Base-by-base conservation (phyloP, 768 basidiomycete species). In the Boletus vermiculosoides region DNA sequence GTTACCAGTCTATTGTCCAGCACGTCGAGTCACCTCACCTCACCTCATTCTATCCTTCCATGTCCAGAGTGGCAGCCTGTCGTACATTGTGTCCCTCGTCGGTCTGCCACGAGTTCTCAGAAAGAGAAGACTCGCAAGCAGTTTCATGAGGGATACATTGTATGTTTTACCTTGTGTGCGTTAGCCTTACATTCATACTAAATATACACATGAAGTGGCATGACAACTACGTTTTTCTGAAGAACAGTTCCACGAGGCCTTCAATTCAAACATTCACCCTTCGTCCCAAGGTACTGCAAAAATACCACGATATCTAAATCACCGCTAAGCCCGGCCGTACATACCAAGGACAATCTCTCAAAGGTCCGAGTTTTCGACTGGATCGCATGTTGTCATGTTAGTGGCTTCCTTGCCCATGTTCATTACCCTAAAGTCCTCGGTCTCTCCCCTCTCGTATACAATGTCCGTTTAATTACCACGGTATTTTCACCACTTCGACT, bases 401-500 rank as follows among this genome's bases (percentile, higher is more conserved):
- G 20, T 33, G 46, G 31, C 31, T 34, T 22, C 13, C 20, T 22
- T 34, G 5, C 20, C 3, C 31, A 11, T 22, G 11, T 48, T 9
- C 33, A 8, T 16, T 28, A n/a, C 25, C 25, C 10, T 15, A 9
- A 34, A 22, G 47, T 23, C 15, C 28, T 28, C 28, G 28, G 28
- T 28, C 28, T 6, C 28, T 28, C 28, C 25, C 28, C 5, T 28
- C 20, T 34, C 18, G 5, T 33, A 18, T 56, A 22, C 4, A 5
- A 31, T 34, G 18, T 23, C 18, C 13, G 13, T 20, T 37, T 13
- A 25, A 22, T 33, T 34, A 28, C 36, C 10, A 25, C 13, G 34
- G 4, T 30, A 25, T 23, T 40, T 33, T 50, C 28, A 66, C 9
- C 46, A 23, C n/a, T 44, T 54, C 37, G 52, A 34, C 48, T 51